Evolutionary conservation across 352 stramenopile genomes (phyloP).

Genomic region (Blastocystis sp.): DNA sequence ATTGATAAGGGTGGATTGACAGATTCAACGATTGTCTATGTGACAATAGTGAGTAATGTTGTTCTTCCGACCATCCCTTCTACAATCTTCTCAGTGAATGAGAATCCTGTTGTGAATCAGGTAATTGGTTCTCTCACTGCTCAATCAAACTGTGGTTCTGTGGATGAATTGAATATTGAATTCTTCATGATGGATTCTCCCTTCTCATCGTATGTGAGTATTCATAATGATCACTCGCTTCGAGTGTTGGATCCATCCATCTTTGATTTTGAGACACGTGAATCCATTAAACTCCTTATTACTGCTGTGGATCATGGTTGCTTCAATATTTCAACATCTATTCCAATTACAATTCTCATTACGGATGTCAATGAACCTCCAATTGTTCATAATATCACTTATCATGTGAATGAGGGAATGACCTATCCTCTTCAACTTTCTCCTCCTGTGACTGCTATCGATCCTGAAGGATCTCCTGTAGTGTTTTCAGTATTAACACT

Average conservation of each 20-base stretch:
- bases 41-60: slow-evolving; percentile 7
- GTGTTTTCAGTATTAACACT: not conserved
- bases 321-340: not conserved
- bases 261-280: not conserved
- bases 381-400: not conserved
- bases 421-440: slow-evolving; percentile 11
- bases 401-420: not conserved
- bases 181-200: slow-evolving; percentile 1
- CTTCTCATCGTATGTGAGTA: not conserved
- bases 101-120: not conserved
- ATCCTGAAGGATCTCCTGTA: slow-evolving; percentile 6
- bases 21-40: not conserved
- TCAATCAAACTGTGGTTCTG: not conserved
- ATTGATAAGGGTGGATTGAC: not conserved
- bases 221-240: not conserved
- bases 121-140: not conserved
- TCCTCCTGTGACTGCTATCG: not conserved
- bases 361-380: slow-evolving; percentile 6
- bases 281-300: not conserved
- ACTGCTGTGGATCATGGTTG: not conserved
- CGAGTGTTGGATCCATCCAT: not conserved
- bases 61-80: not conserved
- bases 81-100: not conserved
- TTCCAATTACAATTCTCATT: not conserved
- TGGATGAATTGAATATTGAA: not conserved